Evolutionary conservation across 495 filamentous ascomycete species (phyloP).

Genomic region (Penicillium canariense): DNA sequence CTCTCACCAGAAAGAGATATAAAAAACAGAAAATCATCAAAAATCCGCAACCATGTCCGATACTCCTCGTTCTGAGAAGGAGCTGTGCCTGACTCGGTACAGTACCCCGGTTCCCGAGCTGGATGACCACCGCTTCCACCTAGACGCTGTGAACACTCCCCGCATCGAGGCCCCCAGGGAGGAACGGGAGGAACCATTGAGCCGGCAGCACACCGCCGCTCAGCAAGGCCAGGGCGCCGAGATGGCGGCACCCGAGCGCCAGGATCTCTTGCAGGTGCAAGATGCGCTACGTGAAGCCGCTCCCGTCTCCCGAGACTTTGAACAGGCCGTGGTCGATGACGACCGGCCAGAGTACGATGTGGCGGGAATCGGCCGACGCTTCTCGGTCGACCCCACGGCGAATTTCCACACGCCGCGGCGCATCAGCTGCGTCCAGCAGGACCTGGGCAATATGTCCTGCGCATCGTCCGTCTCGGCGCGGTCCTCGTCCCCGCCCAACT

Average conservation of each 20-base stretch:
- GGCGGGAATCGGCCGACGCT: conserved; percentile 38
- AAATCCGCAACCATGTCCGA: conserved; percentile 59
- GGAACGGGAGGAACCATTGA: conserved; percentile 19
- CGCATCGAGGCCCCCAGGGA: conserved; percentile 53
- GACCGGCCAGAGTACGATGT: conserved; percentile 52
- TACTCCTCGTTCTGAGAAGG: conserved; percentile 58
- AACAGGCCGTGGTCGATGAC: conserved; percentile 83
- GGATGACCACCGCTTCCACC: conserved; percentile 88
- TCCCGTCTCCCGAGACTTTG: conserved; percentile 65
- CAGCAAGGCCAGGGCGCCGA: conserved; percentile 28
- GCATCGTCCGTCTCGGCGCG: conserved; percentile 60
- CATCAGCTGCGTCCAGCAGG: conserved; percentile 43
- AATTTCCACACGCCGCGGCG: conserved; percentile 39
- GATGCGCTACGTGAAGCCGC: conserved; percentile 44
- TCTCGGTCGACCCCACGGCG: conserved; percentile 38
- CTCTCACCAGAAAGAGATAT: not conserved
- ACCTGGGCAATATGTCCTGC: conserved; percentile 43
- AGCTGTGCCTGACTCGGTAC: conserved; percentile 55
- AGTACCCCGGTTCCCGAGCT: conserved; percentile 84
- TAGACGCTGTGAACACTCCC: conserved; percentile 62
- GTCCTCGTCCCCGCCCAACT: conserved; percentile 87
- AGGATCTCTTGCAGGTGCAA: conserved; percentile 50
- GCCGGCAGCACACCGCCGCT: conserved; percentile 37
- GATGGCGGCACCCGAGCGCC: conserved; percentile 28
- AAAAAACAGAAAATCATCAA: not conserved